Conservation (phyloP, 768 basidiomycete genomes). For the Auricularia cornea region DNA sequence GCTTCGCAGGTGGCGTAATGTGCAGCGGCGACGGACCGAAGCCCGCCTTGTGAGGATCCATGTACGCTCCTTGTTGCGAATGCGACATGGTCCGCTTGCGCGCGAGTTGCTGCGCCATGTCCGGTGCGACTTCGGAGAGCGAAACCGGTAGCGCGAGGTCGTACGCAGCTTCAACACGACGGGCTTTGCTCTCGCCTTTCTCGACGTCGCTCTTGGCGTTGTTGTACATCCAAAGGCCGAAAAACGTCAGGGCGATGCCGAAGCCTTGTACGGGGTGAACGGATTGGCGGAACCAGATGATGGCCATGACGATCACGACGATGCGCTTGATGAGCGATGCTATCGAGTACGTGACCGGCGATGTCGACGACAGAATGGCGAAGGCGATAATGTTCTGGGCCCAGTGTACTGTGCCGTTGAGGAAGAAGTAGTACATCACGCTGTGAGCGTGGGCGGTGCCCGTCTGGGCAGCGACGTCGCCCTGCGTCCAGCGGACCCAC, state of each 20-base stretch:
- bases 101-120: constrained; percentile 1
- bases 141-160: constrained; percentile 56
- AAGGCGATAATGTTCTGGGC: constrained; percentile 97
- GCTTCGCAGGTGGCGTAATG: constrained; percentile 4
- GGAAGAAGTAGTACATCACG: constrained; percentile 73
- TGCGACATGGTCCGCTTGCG: constrained; percentile 1
- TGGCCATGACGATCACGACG: constrained; percentile 94
- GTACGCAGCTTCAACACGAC: constrained; percentile 63
- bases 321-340: constrained; percentile 97
- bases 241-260: constrained; percentile 86
- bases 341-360: constrained; percentile 97
- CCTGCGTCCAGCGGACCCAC: constrained; percentile 31
- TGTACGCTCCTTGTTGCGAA: neutral
- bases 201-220: constrained; percentile 88
- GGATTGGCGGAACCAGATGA: constrained; percentile 89
- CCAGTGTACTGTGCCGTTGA: constrained; percentile 95
- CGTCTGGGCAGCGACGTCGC: constrained; percentile 36
- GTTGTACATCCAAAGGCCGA: constrained; percentile 94
- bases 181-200: constrained; percentile 82
- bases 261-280: constrained; percentile 77
- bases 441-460: constrained; percentile 42
- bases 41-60: neutral
- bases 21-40: constrained; percentile 1
- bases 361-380: constrained; percentile 88
- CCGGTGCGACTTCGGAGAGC: constrained; percentile 3